Evolutionary conservation across 352 stramenopile species (phyloP), one percentile per base, ranked within the genome.

Genomic region (Phytophthora cactorum): DNA sequence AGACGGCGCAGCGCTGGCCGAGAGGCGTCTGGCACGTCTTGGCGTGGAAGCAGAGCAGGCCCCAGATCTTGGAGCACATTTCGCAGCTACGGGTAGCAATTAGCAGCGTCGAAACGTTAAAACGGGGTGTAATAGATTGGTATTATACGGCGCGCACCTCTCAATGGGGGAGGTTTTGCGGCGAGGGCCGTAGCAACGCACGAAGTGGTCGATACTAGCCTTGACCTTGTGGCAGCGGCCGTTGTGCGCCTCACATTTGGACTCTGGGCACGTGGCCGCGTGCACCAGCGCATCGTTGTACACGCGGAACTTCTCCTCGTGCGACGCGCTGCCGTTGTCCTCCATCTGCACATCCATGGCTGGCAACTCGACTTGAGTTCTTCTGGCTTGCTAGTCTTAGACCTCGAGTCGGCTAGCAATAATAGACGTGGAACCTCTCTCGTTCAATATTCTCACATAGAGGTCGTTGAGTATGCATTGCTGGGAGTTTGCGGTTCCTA

Each of bases 161-260:
- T 96, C 88, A 58, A 96, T 93, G 14, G 86, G 78, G 9, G 82
- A 91, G 31, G 73, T 46, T 29, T 80, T 81, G 47, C 88, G 83
- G 32, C 88, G 85, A 32, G 86, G 80, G 5, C 86, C 82, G 61
- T 95, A 96, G 61, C 88, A 96, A 28, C 85, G 84, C 63, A 94
- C 82, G 50, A 96, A 96, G 73, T 96, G 88, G 70, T 95, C 83
- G 67, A 95, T 93, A 53, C 86, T 93, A n/a, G 79, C 82, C 59
- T 93, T 94, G 43, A 96, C 85, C 73, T 96, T 96, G 66, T 94
- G 86, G 65, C 88, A 96, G 34, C 88, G 87, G 9, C 82, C 83
- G 39, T 79, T 78, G 53, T 75, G 71, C 45, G 76, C 82, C 52
- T 79, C 75, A 57, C 88, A 96, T 5, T 92, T 77, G 52, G 78